A percentile compares a stretch with the other conserved stretches of the same genome.
Evolutionary conservation across 352 stramenopile genomes (phyloP).

Genomic region (Pythium vanterpoolii): DNA sequence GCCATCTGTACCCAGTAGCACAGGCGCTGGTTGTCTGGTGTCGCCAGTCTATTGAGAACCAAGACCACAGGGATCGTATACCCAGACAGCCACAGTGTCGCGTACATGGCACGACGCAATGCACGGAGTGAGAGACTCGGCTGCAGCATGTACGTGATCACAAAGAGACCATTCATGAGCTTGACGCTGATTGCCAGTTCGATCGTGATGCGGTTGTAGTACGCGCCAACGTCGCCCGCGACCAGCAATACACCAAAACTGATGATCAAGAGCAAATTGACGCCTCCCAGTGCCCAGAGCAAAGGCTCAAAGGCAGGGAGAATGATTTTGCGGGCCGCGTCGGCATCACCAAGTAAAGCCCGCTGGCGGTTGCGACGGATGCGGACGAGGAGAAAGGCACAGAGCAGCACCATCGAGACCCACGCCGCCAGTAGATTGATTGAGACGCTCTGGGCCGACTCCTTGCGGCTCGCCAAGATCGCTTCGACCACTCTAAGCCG

Average conservation of each 20-base stretch:
- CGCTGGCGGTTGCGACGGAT: slow-evolving; percentile 52
- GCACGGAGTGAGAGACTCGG: slow-evolving; percentile 48
- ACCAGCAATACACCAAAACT: slow-evolving; percentile 33
- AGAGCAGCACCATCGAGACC: slow-evolving; percentile 14
- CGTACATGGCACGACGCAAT: slow-evolving; percentile 30
- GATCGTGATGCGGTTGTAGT: slow-evolving; percentile 11
- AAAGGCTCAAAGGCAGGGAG: slow-evolving; percentile 66
- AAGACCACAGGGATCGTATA: slow-evolving; percentile 30
- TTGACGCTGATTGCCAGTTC: slow-evolving; percentile 43
- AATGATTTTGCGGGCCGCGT: slow-evolving; percentile 48
- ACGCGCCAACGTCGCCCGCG: slow-evolving; percentile 22
- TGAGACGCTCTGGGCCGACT: not conserved
- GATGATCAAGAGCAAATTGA: slow-evolving; percentile 30
- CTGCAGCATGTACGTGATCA: slow-evolving; percentile 52
- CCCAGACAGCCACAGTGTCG: slow-evolving; percentile 29
- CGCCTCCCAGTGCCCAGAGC: slow-evolving; percentile 28
- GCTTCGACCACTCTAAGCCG: slow-evolving; percentile 10
- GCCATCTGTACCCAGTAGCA: slow-evolving; percentile 7
- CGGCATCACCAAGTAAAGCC: slow-evolving; percentile 40
- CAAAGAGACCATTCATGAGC: slow-evolving; percentile 41
- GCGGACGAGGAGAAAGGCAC: slow-evolving; percentile 38
- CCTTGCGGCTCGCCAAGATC: slow-evolving; percentile 5
- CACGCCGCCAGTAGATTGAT: slow-evolving; percentile 12
- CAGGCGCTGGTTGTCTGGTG: not conserved
- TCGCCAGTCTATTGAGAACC: slow-evolving; percentile 16